These are phyloP conservation scores for Aspergillus sp. DNA, from an alignment of 2,329 filamentous ascomycete genomes.

Conservation along the genomic window DNA sequence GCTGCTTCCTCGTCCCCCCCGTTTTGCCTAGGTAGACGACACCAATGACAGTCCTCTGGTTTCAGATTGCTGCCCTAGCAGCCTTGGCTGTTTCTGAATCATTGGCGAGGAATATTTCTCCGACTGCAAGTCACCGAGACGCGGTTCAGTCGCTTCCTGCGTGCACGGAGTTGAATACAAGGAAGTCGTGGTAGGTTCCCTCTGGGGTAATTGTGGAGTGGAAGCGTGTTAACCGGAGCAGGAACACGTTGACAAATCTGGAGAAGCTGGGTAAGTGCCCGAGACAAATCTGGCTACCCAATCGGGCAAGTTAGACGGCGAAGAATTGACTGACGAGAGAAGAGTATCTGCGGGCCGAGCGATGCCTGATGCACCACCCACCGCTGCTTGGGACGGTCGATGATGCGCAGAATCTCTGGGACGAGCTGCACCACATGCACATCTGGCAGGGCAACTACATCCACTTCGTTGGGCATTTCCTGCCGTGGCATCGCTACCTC, in stretches of 20 bases:
- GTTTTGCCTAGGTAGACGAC: background rate
- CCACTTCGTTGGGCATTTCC: slow-evolving; percentile 6
- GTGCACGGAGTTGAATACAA: background rate
- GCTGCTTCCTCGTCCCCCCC: no score
- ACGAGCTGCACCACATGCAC: slow-evolving; percentile 4
- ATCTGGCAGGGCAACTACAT: slow-evolving; percentile 9
- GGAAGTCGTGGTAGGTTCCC: slow-evolving; percentile 5
- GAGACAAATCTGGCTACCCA: no score
- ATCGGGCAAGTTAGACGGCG: no score
- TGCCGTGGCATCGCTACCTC: slow-evolving; percentile 10
- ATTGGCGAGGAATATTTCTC: background rate
- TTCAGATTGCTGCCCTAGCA: background rate
- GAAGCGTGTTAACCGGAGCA: background rate
- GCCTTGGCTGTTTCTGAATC: background rate
- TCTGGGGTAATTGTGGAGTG: background rate
- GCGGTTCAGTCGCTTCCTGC: no score
- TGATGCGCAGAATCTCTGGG: slow-evolving; percentile 1
- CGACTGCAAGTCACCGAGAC: no score
- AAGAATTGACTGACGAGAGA: background rate
- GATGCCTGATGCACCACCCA: slow-evolving; percentile 8
- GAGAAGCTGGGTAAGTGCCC: slow-evolving; percentile 3
- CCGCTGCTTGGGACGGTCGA: background rate
- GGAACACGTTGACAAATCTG: background rate
- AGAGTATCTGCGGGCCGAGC: slow-evolving; percentile 7
- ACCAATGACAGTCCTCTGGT: background rate